Evolutionary conservation across 176 grass and related monocot genomes (phyloP).

Genomic region (Raddia guianensis): DNA sequence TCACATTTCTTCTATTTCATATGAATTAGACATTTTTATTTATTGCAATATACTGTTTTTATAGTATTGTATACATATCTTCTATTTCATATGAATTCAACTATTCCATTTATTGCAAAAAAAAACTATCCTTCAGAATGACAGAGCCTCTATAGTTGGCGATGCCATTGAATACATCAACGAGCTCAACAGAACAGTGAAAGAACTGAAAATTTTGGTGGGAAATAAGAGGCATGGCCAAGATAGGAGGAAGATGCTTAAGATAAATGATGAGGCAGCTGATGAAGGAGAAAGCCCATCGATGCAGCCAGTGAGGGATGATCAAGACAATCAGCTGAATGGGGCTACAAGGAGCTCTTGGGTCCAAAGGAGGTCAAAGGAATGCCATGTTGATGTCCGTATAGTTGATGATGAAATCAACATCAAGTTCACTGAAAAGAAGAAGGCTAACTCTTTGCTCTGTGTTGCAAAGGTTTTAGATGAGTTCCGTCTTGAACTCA

Average conservation of each 20-base stretch:
- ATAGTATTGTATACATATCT: neutral
- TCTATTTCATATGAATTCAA: slow-evolving; percentile 27
- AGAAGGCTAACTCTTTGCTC: slow-evolving; percentile 64
- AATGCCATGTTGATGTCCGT: slow-evolving; percentile 67
- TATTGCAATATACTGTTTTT: neutral
- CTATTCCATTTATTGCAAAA: slow-evolving; percentile 24
- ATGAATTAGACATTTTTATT: neutral
- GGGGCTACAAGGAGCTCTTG: slow-evolving; percentile 67
- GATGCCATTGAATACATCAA: slow-evolving; percentile 92
- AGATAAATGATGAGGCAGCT: slow-evolving; percentile 53
- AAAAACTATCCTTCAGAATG: slow-evolving; percentile 48
- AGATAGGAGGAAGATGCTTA: slow-evolving; percentile 60
- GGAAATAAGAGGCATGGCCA: slow-evolving; percentile 57
- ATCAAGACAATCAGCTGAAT: slow-evolving; percentile 49
- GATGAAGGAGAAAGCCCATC: slow-evolving; percentile 72
- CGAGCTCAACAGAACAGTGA: slow-evolving; percentile 74
- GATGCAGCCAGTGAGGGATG: slow-evolving; percentile 46
- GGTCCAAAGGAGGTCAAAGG: slow-evolving; percentile 70
- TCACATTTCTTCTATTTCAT: too few species aligned
- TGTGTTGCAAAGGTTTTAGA: slow-evolving; percentile 63
- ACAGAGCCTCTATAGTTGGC: slow-evolving; percentile 87
- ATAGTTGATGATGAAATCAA: slow-evolving; percentile 79
- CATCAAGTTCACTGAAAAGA: slow-evolving; percentile 75
- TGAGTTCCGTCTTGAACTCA: slow-evolving; percentile 65
- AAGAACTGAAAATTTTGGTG: slow-evolving; percentile 65